Base-by-base conservation (phyloP, 2,329 filamentous ascomycete species). In the Fusarium praegraminearum region DNA sequence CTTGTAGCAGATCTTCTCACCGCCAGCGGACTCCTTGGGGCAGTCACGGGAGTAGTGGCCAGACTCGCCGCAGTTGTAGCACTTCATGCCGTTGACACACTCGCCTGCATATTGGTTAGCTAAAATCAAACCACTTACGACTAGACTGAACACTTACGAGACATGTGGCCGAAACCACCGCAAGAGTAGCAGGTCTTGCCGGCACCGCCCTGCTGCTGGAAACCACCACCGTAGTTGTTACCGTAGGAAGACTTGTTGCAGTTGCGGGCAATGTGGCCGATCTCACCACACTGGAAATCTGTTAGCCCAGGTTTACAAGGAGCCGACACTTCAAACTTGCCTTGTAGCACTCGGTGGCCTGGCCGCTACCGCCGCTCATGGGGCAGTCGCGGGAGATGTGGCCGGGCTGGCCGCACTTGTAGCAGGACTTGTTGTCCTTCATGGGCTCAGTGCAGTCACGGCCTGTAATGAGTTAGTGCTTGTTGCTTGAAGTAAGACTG, bases 1-100 rank as follows among this genome's bases (percentile, higher is more conserved):
- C 87, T 97, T 97, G 89, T 99, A 99, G 91, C 96, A 99, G 80
- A 97, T 94, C 81, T 97, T 95, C 88, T 98, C 95, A 78, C 90
- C 89, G 73, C 89, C 88, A 75, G 90, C 89, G 64, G 93, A 92
- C 84, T 97, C 95, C 80, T 95, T 94, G 76, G 94, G 92, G 88
- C 96, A 99, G 83, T 99, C 96, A 73, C 95, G 92, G 73, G 93
- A 97, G 81, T 98, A 90, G 83, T 98, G 95, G 69, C 96, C 95
- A 75, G 95, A 92, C 86, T 98, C 94, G 78, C 89, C 89, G 75
- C 96, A 98, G 90, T 98, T 98, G 90, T 98, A 99, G 91, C 96
- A 99, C 88, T 98, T 98, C 87, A 97, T 95, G 78, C 96, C 96
- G 82, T 98, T 97, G 76, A 95, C 97, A 84, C 96, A 99, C 84